These are phyloP conservation scores for Biscogniauxia mediterranea DNA, from an alignment of 2,329 filamentous ascomycete genomes.

Conservation along the genomic window DNA sequence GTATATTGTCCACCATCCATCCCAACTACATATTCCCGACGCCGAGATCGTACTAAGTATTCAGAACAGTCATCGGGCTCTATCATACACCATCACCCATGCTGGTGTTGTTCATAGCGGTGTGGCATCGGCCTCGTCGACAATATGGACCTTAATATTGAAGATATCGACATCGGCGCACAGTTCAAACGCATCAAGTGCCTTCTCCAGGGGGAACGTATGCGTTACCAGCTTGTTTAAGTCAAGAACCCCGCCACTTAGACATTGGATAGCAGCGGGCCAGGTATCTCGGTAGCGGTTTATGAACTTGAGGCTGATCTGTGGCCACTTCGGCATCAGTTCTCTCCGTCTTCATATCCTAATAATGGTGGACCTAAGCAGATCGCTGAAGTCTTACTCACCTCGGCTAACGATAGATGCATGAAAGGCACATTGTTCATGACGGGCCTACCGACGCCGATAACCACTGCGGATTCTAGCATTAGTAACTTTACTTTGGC, in stretches of 20 bases:
- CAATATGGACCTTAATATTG: conserved; percentile 60
- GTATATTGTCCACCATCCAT: not conserved
- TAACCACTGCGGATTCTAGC: conserved; percentile 42
- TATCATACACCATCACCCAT: conserved; percentile 1
- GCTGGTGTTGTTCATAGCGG: conserved; percentile 14
- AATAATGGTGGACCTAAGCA: not conserved
- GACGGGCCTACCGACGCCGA: conserved; percentile 59
- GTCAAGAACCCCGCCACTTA: conserved; percentile 59
- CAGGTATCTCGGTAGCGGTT: conserved; percentile 70
- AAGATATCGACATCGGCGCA: conserved; percentile 50
- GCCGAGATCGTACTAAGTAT: not conserved
- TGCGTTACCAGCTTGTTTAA: conserved; percentile 63
- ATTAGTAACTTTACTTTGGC: conserved; percentile 4
- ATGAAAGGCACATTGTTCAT: conserved; percentile 69
- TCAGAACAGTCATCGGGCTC: not conserved
- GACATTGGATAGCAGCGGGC: conserved; percentile 61
- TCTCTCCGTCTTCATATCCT: not conserved
- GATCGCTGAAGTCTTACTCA: conserved; percentile 26
- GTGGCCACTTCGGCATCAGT: not conserved
- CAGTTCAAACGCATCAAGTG: conserved; percentile 55
- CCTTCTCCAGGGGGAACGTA: conserved; percentile 59
- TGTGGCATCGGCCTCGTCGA: conserved; percentile 44
- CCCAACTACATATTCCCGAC: not conserved
- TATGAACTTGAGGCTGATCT: conserved; percentile 69
- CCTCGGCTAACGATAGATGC: conserved; percentile 62